A percentile compares a stretch with the other conserved stretches of the same genome.
phyloP scores from a whole-genome alignment of 345 rosid species.

The Rhodamnia argentea region DNA sequence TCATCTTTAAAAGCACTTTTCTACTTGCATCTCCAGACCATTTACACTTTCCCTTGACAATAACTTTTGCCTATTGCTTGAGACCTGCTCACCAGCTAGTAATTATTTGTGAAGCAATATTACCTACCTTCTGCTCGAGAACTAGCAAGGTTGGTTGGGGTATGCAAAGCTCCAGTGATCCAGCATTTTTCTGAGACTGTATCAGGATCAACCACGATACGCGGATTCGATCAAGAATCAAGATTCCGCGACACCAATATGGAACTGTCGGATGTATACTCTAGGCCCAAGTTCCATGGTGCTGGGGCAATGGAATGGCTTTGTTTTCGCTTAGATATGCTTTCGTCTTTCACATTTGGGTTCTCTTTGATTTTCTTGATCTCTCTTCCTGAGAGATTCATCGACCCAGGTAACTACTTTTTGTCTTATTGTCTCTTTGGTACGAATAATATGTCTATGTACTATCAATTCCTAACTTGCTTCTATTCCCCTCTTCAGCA shows the following conservation, averaged over 20 bases:
- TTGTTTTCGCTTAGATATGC: conserved; percentile 53
- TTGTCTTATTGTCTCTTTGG: neutral
- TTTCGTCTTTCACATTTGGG: conserved; percentile 46
- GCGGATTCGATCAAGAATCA: conserved; percentile 63
- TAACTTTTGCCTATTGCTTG: neutral
- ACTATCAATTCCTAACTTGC: neutral
- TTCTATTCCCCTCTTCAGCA: conserved; percentile 12
- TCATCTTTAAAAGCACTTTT: neutral
- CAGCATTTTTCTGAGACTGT: conserved; percentile 75
- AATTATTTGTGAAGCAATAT: conserved; percentile 36
- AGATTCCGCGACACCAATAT: conserved; percentile 48
- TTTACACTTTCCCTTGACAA: neutral
- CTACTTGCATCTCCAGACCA: neutral
- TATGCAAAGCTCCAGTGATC: conserved; percentile 63
- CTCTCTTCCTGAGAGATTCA: conserved; percentile 37
- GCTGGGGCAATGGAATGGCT: conserved; percentile 68
- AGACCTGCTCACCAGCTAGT: neutral
- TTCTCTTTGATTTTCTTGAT: conserved; percentile 47
- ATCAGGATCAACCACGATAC: conserved; percentile 52
- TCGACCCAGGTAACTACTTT: conserved; percentile 43
- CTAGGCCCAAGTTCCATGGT: conserved; percentile 42
- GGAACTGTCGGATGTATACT: conserved; percentile 35
- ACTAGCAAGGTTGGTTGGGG: conserved; percentile 55
- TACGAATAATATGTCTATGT: neutral
- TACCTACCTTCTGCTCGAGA: conserved; percentile 67